Base-by-base conservation (phyloP, 2,329 filamentous ascomycete genomes). In the Aureobasidium sp. region DNA sequence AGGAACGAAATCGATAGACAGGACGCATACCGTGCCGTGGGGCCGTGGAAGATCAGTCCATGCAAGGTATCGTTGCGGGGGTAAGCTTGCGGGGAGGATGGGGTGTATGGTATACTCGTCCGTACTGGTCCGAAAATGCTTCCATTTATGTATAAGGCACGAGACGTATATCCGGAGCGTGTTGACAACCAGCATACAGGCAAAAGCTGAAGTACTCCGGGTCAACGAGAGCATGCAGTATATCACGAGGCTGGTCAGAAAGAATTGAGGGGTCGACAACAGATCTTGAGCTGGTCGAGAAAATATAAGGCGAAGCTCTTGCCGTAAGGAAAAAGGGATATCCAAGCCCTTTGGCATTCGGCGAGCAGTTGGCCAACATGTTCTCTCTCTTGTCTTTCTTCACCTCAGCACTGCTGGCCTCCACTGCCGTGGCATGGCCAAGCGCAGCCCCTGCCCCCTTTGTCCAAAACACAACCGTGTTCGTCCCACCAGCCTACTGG, bases 401-500 rank as follows among this genome's bases (percentile, higher is more conserved):
- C 4, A 29, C 42, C 15, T 33, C 54, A 38, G 33, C 54, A 29
- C 31, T 58, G 42, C 29, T 58, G 43, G 43, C 23, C 2, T 38
- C 42, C 31, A 49, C 42, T 25, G 43, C 54, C 10, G 21, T 47
- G 15, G 54, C 54, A 42, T 58, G 54, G 54, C 54, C 54, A 19
- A 58, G 43, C 29, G 42, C 43, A 49, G 42, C 42, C 29, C 42
- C 54, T 21, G 43, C 37, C 11, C 42, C 31, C 3, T 58, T 47
- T 9, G 42, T 58, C 15, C 42, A 58, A 27, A 61, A 59, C 53
- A 65, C 66, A 47, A 64, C 64, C 23, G 62, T 69, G 58, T 68
- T 67, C 55, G 40, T 65, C 10, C 66, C 67, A 19, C 67, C 67
- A 38, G 57, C 60, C 10, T 63, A 67, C 57, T 68, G 67, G 61